phyloP scores from a whole-genome alignment of 2,329 filamentous ascomycete species.

The Diaporthe capsici region DNA sequence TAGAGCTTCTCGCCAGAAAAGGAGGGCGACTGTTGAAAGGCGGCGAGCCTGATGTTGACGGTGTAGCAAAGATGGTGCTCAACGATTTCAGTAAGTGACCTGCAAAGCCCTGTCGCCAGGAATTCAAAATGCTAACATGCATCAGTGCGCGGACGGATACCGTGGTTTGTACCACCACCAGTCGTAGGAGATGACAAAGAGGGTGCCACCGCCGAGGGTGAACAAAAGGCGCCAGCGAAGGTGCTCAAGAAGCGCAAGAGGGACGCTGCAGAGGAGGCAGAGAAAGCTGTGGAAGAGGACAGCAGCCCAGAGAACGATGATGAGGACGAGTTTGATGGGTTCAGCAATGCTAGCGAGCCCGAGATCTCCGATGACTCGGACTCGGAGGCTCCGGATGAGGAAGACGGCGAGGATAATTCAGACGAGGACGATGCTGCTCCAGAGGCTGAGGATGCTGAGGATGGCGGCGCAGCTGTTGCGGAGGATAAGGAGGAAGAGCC shows the following conservation, averaged over 20 bases:
- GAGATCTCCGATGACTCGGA: slow-evolving; percentile 44
- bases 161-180: slow-evolving; percentile 93
- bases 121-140: background rate
- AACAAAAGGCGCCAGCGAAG: slow-evolving; percentile 82
- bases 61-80: slow-evolving; percentile 95
- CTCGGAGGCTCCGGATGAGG: slow-evolving; percentile 43
- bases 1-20: slow-evolving; percentile 90
- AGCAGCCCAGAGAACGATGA: slow-evolving; percentile 44
- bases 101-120: background rate
- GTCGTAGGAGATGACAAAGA: slow-evolving; percentile 66
- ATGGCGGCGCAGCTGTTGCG: slow-evolving; percentile 31
- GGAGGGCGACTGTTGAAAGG: slow-evolving; percentile 88
- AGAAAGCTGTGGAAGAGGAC: slow-evolving; percentile 50
- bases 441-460: slow-evolving; percentile 25
- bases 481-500: slow-evolving; percentile 21
- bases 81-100: slow-evolving; percentile 80
- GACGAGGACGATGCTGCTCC: slow-evolving; percentile 29
- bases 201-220: slow-evolving; percentile 64
- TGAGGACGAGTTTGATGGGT: slow-evolving; percentile 63
- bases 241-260: slow-evolving; percentile 86
- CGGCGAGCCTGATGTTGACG: slow-evolving; percentile 95
- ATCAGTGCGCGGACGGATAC: slow-evolving; percentile 85
- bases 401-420: slow-evolving; percentile 53
- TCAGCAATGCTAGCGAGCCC: slow-evolving; percentile 59
- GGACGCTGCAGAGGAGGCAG: slow-evolving; percentile 46